A percentile compares a stretch with the other conserved stretches of the same genome.
phyloP scores from a whole-genome alignment of 345 rosid genomes.

The Gossypioides kirkii region DNA sequence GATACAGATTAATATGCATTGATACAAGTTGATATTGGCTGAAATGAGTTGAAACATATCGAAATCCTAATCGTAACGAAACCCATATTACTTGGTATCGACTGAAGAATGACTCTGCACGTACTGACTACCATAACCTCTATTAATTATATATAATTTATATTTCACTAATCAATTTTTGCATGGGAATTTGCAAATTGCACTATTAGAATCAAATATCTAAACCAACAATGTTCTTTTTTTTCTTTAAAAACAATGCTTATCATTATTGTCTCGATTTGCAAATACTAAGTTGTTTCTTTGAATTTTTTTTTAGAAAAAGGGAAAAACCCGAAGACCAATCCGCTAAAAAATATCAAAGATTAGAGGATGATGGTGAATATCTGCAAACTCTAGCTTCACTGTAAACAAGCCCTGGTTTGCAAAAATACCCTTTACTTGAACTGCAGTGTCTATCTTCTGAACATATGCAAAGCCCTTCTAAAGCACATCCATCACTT shows the following conservation, averaged over 20 bases:
- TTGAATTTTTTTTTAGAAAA: not conserved
- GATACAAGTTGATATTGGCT: too few species aligned
- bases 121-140: too few species aligned
- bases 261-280: not conserved
- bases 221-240: not conserved
- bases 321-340: not conserved
- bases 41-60: too few species aligned
- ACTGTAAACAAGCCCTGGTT: conserved; percentile 47
- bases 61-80: too few species aligned
- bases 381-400: conserved; percentile 77
- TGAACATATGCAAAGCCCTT: conserved; percentile 78
- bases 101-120: too few species aligned
- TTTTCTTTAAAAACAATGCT: not conserved
- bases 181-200: not conserved
- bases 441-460: conserved; percentile 78
- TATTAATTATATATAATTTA: too few species aligned
- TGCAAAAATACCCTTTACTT: conserved; percentile 57
- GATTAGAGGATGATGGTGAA: conserved; percentile 25
- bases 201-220: not conserved
- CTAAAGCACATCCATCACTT: conserved; percentile 73
- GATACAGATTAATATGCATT: too few species aligned
- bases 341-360: not conserved
- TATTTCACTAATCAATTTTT: too few species aligned
- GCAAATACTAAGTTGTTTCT: not conserved
- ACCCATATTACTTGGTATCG: too few species aligned